These are phyloP conservation scores for Colletotrichum australisinense DNA, from an alignment of 2,329 filamentous ascomycete species.

Conservation along the genomic window DNA sequence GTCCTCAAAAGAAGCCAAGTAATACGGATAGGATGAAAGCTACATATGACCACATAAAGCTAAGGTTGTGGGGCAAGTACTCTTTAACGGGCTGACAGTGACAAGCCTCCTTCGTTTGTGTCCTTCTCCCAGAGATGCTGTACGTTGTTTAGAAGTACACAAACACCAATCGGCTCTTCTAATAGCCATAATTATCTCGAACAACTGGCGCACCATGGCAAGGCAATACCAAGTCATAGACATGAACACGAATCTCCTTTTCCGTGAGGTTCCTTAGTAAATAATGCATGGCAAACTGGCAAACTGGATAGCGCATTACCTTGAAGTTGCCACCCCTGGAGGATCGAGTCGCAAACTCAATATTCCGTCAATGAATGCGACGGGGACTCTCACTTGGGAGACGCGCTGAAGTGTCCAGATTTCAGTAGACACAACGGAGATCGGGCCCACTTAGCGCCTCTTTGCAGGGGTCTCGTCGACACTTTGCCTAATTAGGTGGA, in stretches of 20 bases:
- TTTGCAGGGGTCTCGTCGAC: background rate
- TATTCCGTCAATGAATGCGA: constrained; percentile 10
- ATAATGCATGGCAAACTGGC: background rate
- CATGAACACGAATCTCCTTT: background rate
- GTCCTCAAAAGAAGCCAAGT: constrained; percentile 23
- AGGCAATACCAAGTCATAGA: background rate
- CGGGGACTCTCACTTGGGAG: background rate
- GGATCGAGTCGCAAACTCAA: background rate
- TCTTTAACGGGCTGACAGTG: constrained; percentile 19
- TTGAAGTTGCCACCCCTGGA: background rate
- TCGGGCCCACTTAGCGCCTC: background rate
- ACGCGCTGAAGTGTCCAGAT: constrained; percentile 9
- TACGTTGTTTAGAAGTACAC: background rate
- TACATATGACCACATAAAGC: background rate
- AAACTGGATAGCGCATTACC: background rate
- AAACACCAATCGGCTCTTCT: background rate
- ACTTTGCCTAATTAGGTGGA: background rate
- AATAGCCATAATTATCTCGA: background rate
- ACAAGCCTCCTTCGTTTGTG: constrained; percentile 1
- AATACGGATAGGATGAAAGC: constrained; percentile 11
- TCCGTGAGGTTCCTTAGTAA: background rate
- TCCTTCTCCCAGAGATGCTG: background rate
- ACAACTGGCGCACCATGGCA: background rate
- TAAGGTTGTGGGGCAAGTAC: constrained; percentile 8
- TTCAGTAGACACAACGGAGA: constrained; percentile 48